These are phyloP conservation scores for Vitis labrusca DNA, from an alignment of 164 flowering plant genomes.

Conservation along the genomic window DNA sequence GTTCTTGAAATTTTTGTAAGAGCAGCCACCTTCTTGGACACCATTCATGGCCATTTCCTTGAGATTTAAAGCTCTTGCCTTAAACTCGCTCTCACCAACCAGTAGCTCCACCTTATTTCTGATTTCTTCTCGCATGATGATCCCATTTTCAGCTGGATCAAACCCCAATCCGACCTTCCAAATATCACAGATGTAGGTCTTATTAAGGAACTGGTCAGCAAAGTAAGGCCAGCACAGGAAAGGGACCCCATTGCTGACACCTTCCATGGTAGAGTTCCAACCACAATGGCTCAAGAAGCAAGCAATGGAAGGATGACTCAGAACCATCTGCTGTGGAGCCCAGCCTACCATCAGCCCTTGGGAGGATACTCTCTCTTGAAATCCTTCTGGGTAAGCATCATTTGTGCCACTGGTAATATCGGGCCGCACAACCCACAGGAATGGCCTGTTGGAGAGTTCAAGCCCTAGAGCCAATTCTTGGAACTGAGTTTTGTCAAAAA, in stretches of 20 bases:
- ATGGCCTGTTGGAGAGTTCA: too few relatives aligned
- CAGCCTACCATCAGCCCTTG: too few relatives aligned
- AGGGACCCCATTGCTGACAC: slow-evolving; percentile 48
- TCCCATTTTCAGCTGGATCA: slow-evolving; percentile 23
- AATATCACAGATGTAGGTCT: slow-evolving; percentile 40
- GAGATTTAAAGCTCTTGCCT: slow-evolving; percentile 24
- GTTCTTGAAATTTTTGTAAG: slow-evolving; percentile 15
- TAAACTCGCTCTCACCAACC: slow-evolving; percentile 22
- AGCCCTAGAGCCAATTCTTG: neutral
- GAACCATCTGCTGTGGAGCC: too few relatives aligned
- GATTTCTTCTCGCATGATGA: slow-evolving; percentile 29
- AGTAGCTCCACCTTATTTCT: slow-evolving; percentile 27
- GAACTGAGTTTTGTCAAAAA: too few relatives aligned
- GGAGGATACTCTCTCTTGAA: too few relatives aligned
- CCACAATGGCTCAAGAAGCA: slow-evolving; percentile 69
- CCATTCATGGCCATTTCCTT: slow-evolving; percentile 24
- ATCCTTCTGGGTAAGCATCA: too few relatives aligned
- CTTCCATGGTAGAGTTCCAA: slow-evolving; percentile 65
- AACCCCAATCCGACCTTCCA: slow-evolving; percentile 50
- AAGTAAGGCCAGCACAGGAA: slow-evolving; percentile 61
- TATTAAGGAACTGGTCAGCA: slow-evolving; percentile 46
- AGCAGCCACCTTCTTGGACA: slow-evolving; percentile 32
- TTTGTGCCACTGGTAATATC: too few relatives aligned
- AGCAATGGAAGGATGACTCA: slow-evolving; percentile 19
- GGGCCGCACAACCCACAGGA: too few relatives aligned